Evolutionary conservation across 2,329 filamentous ascomycete genomes (phyloP).

Genomic region (Bipolaris oryzae): DNA sequence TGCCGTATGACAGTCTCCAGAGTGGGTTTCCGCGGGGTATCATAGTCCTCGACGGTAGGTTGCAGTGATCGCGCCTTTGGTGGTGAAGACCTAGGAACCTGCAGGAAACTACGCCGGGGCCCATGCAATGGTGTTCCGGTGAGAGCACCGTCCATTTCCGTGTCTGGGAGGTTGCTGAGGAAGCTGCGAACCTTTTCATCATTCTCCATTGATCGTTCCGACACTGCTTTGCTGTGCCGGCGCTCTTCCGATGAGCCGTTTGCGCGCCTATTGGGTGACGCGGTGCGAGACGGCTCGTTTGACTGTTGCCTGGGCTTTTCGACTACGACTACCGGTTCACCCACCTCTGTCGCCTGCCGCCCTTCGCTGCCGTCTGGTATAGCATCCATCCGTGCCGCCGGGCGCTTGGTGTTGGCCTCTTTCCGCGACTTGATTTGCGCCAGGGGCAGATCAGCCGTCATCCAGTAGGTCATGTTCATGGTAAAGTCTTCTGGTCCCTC

Average conservation of each 20-base stretch:
- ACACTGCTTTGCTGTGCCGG: constrained; percentile 28
- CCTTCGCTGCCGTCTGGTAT: constrained; percentile 15
- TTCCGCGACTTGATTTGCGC: constrained; percentile 42
- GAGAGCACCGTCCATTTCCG: constrained; percentile 37
- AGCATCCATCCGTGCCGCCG: constrained; percentile 27
- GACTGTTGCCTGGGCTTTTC: constrained; percentile 15
- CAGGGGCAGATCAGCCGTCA: constrained; percentile 44
- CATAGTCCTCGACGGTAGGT: constrained; percentile 46
- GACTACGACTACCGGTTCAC: constrained; percentile 27
- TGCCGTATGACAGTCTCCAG: constrained; percentile 46
- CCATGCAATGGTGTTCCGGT: constrained; percentile 35
- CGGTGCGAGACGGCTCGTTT: constrained; percentile 8
- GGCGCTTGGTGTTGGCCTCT: constrained; percentile 29
- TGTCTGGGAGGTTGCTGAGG: constrained; percentile 46
- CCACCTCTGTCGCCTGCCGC: constrained; percentile 27
- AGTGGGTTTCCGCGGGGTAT: constrained; percentile 45
- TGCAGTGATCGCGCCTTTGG: constrained; percentile 42
- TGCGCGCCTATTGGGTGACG: constrained; percentile 33
- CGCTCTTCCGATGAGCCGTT: constrained; percentile 32
- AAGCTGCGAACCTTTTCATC: constrained; percentile 49
- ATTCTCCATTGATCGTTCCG: constrained; percentile 45
- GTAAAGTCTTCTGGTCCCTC: constrained; percentile 52
- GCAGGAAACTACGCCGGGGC: constrained; percentile 34
- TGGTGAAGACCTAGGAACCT: constrained; percentile 33
- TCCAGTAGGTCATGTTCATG: constrained; percentile 53